These are phyloP conservation scores for Cryptosporidium felis DNA, from an alignment of 169 alveolate genomes.

Conservation along the genomic window DNA sequence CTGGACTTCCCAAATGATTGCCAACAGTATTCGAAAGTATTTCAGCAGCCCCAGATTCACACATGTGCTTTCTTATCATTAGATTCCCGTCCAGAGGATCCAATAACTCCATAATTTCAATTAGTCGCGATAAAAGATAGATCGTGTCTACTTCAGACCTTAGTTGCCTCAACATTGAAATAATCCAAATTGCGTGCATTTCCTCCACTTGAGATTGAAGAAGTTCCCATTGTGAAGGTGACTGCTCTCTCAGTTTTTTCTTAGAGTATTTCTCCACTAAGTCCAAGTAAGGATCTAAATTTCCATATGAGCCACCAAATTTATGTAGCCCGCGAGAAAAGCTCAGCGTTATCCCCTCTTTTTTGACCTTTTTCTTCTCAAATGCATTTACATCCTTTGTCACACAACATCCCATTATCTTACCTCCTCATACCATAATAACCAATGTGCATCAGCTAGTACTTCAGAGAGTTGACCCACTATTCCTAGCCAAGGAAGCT, in stretches of 20 bases:
- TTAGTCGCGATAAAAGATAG: conserved; percentile 39
- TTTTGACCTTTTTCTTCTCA: not conserved
- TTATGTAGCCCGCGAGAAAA: not conserved
- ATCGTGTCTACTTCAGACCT: conserved; percentile 51
- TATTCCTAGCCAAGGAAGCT: too few relatives aligned
- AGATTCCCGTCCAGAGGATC: conserved; percentile 55
- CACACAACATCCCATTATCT: conserved; percentile 67
- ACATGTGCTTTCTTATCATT: conserved; percentile 27
- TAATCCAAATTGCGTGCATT: conserved; percentile 46
- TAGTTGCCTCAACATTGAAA: conserved; percentile 33
- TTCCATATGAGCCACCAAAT: too few relatives aligned
- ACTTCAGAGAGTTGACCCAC: too few relatives aligned
- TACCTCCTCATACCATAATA: too few relatives aligned
- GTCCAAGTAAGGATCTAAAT: too few relatives aligned
- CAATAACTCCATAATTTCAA: conserved; percentile 37
- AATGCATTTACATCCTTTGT: conserved; percentile 35
- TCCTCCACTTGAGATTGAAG: conserved; percentile 36
- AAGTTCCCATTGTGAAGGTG: not conserved
- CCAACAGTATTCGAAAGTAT: conserved; percentile 1
- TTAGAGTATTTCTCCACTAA: too few relatives aligned
- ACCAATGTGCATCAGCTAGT: too few relatives aligned
- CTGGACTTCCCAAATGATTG: conserved; percentile 10
- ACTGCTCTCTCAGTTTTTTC: too few relatives aligned
- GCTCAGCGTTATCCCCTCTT: not conserved
- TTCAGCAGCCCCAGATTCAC: conserved; percentile 66